Base-by-base conservation (phyloP, 306 rosid genomes). In the Pachyrhizus erosus region DNA sequence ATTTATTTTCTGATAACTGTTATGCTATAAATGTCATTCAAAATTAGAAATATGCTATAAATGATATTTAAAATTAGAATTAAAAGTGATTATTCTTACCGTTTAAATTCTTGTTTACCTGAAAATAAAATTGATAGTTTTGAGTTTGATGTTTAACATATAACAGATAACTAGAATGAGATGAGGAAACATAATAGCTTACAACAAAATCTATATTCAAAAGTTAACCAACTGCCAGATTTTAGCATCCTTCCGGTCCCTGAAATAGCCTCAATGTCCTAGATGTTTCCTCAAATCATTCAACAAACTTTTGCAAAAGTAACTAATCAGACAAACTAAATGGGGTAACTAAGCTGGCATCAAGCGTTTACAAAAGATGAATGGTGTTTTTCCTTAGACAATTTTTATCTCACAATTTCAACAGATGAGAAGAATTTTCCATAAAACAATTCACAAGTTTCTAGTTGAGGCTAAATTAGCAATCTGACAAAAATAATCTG, bases 241-340 rank as follows among this genome's bases (percentile, higher is more conserved):
- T 74, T 57, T 17, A 60, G 15, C 9, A 49, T 13, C 20, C 24
- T 60, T 34, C 31, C 37, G 0, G 67, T 83, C 57, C 68, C 33
- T n/a, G 42, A 70, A 80, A 84, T 23, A 77, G 29, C 75, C 43
- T 39, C 60, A 77, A 17, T 37, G 82, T 66, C 60, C 20, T 21
- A 14, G 85, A 61, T 18, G 57, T 29, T 17, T 77, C 48, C 17
- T 46, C 18, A 10, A 33, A 77, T 18, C 29, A 60, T n/a, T 27
- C 33, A 46, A 90, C 82, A 77, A 68, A 88, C 45, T 27, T 84
- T 46, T 66, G 14, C 62, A 82, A 51, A 80, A 90, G 86, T 39
- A 7, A 1, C 29, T 73, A 4, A 15, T 86, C 86, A 27, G 76
- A 0, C 4, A 46, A 7, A 18, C 0, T 2, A 65, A 82, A 75